Evolutionary conservation across 441 rosid species (phyloP), one percentile per base, ranked within the genome.

Genomic region (Biscutella laevigata): DNA sequence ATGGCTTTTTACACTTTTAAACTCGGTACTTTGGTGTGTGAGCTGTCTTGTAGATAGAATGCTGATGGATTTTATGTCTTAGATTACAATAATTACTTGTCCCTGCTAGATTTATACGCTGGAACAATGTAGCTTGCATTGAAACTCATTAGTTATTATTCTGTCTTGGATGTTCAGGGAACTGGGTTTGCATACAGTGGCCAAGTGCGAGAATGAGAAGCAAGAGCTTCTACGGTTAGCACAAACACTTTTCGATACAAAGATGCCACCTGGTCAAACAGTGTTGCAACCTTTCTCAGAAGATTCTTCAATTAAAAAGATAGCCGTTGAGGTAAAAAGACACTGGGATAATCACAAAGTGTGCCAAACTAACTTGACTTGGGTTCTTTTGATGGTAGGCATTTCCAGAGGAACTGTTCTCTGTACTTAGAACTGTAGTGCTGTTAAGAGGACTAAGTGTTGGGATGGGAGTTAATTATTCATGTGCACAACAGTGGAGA

Each of bases 401-500:
- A 52, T 90, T 90, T 64, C 95, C 95, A 16, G 98, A 86, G 75
- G 94, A 90, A 49, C 72, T 90, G 43, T 86, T 84, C 72, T 84
- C 95, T 33, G 78, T 87, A 37, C 89, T 90, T 38, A 86, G 95
- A 21, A 86, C 98, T 0, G 88, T 86, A 50, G 77, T 80, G 71
- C 77, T 90, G 41, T 59, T 86, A 61, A 81, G 98, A 78, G 98
- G 98, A 40, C 89, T 90, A 16, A 86, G 95, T 19, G 95, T 86
- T 22, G 98, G 98, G 38, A 79, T 90, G 13, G 95, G 92, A 57
- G 57, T 90, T 55, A 87, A 84, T 72, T 90, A 74, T 67, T 86
- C 92, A 0, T 83, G 94, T 27, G 88, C 92, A 6, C 78, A 90
- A 62, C 88, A 84, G 34, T 90, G 98, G 98, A 81, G 82, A 62